Base-by-base conservation (phyloP, 2,329 filamentous ascomycete genomes). In the Bipolaris gigantea region DNA sequence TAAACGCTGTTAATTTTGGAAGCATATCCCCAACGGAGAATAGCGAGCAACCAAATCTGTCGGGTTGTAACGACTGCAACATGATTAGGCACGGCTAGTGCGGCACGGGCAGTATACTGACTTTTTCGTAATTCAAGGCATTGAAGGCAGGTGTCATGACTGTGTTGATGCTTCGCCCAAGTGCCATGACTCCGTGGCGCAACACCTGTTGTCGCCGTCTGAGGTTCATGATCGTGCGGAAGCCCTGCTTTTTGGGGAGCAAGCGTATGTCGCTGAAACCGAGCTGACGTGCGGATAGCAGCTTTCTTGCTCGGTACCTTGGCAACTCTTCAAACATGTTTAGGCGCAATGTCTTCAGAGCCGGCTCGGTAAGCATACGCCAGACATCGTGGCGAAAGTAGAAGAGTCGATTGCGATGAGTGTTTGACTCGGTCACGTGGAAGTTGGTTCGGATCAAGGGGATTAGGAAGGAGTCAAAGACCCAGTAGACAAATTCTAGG, bases 351-450 rank as follows among this genome's bases (percentile, higher is more conserved):
- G 77, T 76, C 1, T 80, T 73, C 69, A 97, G 78, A 0, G 88
- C 85, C 6, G 92, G 89, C 63, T 92, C 87, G 1, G 88, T 85
- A 32, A 97, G 74, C 36, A 81, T 81, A 46, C 84, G 85, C 94
- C 94, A 99, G 9, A 94, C 81, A 73, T 99, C 94, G 61, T 99
- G 94, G 4, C 93, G 89, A 70, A 97, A 97, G 75, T 91, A 99
- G 73, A 96, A 96, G 0, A 97, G 77, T 25, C 86, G 85, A 64
- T 94, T 91, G 15, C 88, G 86, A 68, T 96, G 85, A 1, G 81
- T 80, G 59, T 85, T 92, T 0, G 92, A 94, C 72, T 99, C 94
- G 0, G 94, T 99, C 34, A 97, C 89, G 69, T 97, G 93, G 67
- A 99, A 99, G 66, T 94, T 92, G 58, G 85, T 86, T 32, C 90